Conservation (phyloP, 192 early-diverging fungal genomes). For the Spizellomyces punctatus region DNA sequence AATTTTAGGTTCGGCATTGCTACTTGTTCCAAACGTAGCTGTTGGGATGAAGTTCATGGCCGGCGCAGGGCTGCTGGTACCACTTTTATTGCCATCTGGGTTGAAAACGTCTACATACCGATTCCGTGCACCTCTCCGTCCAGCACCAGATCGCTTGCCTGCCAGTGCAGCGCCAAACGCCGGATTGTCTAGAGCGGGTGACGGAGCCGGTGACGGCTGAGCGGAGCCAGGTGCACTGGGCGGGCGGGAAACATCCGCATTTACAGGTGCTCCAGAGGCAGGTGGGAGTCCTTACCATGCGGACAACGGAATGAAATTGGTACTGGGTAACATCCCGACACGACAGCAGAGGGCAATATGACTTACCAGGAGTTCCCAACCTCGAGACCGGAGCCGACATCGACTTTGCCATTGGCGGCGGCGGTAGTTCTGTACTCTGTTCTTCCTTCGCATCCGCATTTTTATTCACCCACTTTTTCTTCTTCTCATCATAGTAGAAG, state of each 20-base stretch:
- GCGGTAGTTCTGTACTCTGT: constrained; percentile 30
- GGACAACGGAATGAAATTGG: too few relatives aligned
- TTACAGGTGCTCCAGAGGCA: too few relatives aligned
- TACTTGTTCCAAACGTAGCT: not conserved
- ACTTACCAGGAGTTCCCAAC: not conserved
- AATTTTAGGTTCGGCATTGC: not conserved
- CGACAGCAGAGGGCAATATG: too few relatives aligned
- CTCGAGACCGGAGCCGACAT: constrained; percentile 21
- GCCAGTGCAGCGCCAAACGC: not conserved
- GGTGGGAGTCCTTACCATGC: too few relatives aligned
- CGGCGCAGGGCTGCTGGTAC: constrained; percentile 4
- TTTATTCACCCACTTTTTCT: constrained; percentile 88
- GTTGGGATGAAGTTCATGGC: constrained; percentile 19
- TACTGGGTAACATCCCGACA: too few relatives aligned
- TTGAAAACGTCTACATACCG: constrained; percentile 59
- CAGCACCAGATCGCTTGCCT: constrained; percentile 10
- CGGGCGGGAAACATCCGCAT: too few relatives aligned
- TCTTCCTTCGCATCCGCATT: constrained; percentile 47
- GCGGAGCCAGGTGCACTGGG: too few relatives aligned
- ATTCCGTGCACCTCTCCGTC: constrained; percentile 41
- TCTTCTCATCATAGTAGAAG: constrained; percentile 85
- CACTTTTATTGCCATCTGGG: constrained; percentile 18
- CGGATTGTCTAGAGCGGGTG: too few relatives aligned
- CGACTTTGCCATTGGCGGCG: constrained; percentile 43
- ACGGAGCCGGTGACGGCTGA: too few relatives aligned